These are phyloP conservation scores for Plantago ovata DNA, from an alignment of 257 asterid genomes.

Conservation along the genomic window DNA sequence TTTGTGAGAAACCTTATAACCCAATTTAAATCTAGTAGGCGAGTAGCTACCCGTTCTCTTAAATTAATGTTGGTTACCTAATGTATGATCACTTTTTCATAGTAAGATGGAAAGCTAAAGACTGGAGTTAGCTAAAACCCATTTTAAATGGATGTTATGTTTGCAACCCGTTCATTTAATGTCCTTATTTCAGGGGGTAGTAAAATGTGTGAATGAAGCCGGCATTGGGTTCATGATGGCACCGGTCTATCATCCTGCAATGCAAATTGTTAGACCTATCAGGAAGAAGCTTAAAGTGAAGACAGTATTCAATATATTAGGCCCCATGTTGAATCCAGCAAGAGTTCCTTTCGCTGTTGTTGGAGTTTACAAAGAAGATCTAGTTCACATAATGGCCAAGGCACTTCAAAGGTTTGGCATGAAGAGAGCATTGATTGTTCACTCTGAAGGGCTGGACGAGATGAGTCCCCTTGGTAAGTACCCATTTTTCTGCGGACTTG, in stretches of 20 bases:
- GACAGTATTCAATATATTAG: conserved; percentile 65
- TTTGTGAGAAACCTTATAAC: no score
- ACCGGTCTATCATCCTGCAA: conserved; percentile 64
- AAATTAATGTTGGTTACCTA: no score
- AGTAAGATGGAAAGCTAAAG: no score
- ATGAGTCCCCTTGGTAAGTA: conserved; percentile 78
- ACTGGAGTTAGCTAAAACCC: no score
- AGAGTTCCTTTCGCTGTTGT: conserved; percentile 64
- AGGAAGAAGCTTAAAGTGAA: conserved; percentile 66
- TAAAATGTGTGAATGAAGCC: conserved; percentile 49
- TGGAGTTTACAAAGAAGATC: conserved; percentile 58
- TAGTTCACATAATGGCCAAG: conserved; percentile 61
- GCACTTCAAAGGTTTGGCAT: conserved; percentile 69
- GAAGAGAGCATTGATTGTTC: conserved; percentile 70
- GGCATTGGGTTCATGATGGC: conserved; percentile 82
- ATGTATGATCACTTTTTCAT: no score
- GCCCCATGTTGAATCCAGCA: conserved; percentile 74
- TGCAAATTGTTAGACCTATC: conserved; percentile 61
- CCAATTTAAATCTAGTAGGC: no score
- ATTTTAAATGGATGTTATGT: not conserved
- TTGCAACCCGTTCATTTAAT: not conserved
- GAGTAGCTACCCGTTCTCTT: no score
- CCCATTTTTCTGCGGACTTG: not conserved
- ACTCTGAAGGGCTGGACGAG: conserved; percentile 72
- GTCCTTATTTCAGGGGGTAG: conserved; percentile 41